Evolutionary conservation across 108 stramenopile species (phyloP).

Genomic region (Fistulifera solaris): DNA sequence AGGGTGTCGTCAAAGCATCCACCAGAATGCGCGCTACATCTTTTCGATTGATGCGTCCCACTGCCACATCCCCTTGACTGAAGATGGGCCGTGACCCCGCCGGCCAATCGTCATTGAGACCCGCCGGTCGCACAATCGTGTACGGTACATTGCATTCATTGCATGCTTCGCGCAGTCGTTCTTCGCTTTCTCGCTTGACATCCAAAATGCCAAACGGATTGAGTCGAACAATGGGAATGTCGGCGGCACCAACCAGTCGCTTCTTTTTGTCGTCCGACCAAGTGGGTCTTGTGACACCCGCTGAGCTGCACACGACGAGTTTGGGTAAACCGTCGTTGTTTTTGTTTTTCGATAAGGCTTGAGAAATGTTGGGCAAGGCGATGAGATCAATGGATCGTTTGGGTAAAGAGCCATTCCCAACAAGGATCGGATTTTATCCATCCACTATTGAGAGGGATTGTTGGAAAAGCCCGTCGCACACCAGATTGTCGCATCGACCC

Average conservation of each 20-base stretch:
- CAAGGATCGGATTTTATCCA: conserved; percentile 3
- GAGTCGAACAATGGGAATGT: conserved; percentile 89
- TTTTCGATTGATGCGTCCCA: conserved; percentile 81
- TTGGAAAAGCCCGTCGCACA: conserved; percentile 75
- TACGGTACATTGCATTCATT: conserved; percentile 41
- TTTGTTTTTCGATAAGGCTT: conserved; percentile 9
- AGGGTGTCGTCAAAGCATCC: conserved; percentile 44
- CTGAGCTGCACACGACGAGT: conserved; percentile 70
- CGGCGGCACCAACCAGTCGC: conserved; percentile 51
- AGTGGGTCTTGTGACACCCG: conserved; percentile 66
- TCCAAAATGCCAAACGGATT: conserved; percentile 89
- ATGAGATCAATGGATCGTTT: conserved; percentile 58
- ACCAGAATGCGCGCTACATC: conserved; percentile 80
- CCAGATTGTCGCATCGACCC: conserved; percentile 73
- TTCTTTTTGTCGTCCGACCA: conserved; percentile 68
- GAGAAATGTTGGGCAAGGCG: conserved; percentile 49
- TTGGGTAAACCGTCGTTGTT: conserved; percentile 25
- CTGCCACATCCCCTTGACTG: conserved; percentile 79
- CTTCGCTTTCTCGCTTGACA: conserved; percentile 70
- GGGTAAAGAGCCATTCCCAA: conserved; percentile 30
- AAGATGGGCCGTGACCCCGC: conserved; percentile 75
- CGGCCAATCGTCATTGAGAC: conserved; percentile 88
- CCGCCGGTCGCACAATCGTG: conserved; percentile 80
- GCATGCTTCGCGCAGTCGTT: conserved; percentile 49
- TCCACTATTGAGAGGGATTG: conserved; percentile 10